A percentile compares a stretch with the other conserved stretches of the same genome.
Conservation (phyloP, 148 eudicot genomes). For the Silene uniflora region DNA sequence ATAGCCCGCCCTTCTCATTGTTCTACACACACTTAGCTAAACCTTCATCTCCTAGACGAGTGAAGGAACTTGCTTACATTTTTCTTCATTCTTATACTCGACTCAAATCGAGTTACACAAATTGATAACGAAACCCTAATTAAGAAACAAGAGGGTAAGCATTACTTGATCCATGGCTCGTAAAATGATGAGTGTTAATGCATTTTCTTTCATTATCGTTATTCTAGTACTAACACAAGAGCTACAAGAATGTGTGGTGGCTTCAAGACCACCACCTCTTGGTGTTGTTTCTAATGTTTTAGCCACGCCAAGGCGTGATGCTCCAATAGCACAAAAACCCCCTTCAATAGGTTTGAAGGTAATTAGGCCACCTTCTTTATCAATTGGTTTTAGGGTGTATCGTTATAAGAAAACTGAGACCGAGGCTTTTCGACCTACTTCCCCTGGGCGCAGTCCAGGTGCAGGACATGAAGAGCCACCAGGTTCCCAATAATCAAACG, state of each 20-base stretch:
- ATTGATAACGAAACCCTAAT: not conserved
- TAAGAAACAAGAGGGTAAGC: not conserved
- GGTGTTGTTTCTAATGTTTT: not conserved
- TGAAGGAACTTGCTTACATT: too few relatives aligned
- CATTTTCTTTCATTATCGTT: not conserved
- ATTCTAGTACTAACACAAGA: slow-evolving; percentile 1
- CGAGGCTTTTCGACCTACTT: slow-evolving; percentile 45
- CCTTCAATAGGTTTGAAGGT: slow-evolving; percentile 13
- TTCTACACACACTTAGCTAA: not conserved
- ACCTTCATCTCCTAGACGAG: too few relatives aligned
- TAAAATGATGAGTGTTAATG: not conserved
- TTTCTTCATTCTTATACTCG: too few relatives aligned
- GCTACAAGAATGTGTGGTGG: not conserved
- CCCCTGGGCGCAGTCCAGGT: slow-evolving; percentile 51
- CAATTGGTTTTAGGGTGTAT: slow-evolving; percentile 20
- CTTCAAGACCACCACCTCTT: slow-evolving; percentile 20
- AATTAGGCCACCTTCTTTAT: slow-evolving; percentile 15
- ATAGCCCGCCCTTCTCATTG: slow-evolving; percentile 29
- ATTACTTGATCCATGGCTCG: not conserved
- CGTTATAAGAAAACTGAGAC: slow-evolving; percentile 37
- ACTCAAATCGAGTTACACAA: too few relatives aligned
- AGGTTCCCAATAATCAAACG: slow-evolving; percentile 4
- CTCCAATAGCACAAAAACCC: slow-evolving; percentile 8
- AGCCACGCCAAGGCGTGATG: not conserved
- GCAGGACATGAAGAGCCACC: slow-evolving; percentile 49